A percentile compares a stretch with the other conserved stretches of the same genome.
phyloP scores from a whole-genome alignment of 208 protist species.

The Wallacemonas sp. region DNA sequence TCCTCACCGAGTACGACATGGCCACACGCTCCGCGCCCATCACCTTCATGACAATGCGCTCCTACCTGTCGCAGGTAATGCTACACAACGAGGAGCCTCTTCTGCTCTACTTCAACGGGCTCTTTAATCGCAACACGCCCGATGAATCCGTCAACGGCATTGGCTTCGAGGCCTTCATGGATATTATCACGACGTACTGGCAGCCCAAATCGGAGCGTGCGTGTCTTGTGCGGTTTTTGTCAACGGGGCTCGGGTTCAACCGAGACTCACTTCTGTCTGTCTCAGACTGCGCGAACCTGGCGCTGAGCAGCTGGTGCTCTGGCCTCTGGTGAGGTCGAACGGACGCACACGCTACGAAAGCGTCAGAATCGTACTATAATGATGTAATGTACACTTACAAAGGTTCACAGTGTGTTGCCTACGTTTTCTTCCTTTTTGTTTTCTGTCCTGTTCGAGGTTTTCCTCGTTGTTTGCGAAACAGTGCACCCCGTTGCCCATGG shows the following conservation, averaged over 20 bases:
- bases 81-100: constrained; percentile 85
- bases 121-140: constrained; percentile 59
- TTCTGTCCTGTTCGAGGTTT: no score
- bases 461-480: no score
- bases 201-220: constrained; percentile 57
- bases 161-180: constrained; percentile 67
- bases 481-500: no score
- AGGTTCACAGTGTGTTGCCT: background rate
- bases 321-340: constrained; percentile 40
- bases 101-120: constrained; percentile 71
- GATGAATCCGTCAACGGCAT: constrained; percentile 45
- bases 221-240: constrained; percentile 67
- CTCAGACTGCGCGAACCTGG: constrained; percentile 67
- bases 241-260: constrained; percentile 72
- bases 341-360: no score
- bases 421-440: background rate
- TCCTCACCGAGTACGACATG: constrained; percentile 79
- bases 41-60: constrained; percentile 70
- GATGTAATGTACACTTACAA: constrained; percentile 11
- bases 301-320: constrained; percentile 77
- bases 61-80: constrained; percentile 70
- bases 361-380: no score
- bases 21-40: constrained; percentile 71
- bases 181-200: constrained; percentile 57
- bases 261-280: constrained; percentile 50